Evolutionary conservation across 148 eudicot species (phyloP), one percentile per base, ranked within the genome.

Genomic region (Nyssa sinensis): DNA sequence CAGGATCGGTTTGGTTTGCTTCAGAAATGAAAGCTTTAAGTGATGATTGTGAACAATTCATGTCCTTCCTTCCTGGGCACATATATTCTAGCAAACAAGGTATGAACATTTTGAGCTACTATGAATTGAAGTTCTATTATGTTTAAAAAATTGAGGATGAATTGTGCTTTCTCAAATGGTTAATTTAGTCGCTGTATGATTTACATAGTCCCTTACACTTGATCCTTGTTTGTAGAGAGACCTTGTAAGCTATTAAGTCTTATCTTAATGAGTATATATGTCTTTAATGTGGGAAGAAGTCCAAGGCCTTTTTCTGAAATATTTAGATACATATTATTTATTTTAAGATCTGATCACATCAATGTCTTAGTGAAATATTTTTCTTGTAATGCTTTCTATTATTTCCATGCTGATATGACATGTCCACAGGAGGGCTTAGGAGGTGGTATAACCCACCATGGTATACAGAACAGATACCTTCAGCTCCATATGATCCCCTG

Each of bases 1-100:
- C 90, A 91, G 98, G 98, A 75, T 91, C 98, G 1, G 84, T 87
- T 70, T 93, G 98, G 98, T 93, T 93, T 84, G 89, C 98, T 34
- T 93, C 96, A 64, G 98, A 93, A 81, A 91, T 93, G 98, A 93
- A 93, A 77, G 98, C 98, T 21, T 64, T 93, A 65, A 91, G 94
- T 83, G 98, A 93, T 88, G 98, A 93, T 76, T 93, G 98, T 80
- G 98, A 93, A 75, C 78, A 90, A 74, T 93, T 93, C 83, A 86
- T 84, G 75, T 66, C 84, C 67, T 92, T 92, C 81, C 97, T 86
- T 76, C 98, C 93, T 69, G 97, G 97, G 31, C 93, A 91, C 78
- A 80, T 88, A 71, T 91, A 91, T 79, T 92, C 97, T 66, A 92
- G 97, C 91, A 92, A 90, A 85, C 82, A 65, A 37, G 98, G 98